Conservation (phyloP, 805 yeast genomes). For the Scheffersomyces spartinae region DNA sequence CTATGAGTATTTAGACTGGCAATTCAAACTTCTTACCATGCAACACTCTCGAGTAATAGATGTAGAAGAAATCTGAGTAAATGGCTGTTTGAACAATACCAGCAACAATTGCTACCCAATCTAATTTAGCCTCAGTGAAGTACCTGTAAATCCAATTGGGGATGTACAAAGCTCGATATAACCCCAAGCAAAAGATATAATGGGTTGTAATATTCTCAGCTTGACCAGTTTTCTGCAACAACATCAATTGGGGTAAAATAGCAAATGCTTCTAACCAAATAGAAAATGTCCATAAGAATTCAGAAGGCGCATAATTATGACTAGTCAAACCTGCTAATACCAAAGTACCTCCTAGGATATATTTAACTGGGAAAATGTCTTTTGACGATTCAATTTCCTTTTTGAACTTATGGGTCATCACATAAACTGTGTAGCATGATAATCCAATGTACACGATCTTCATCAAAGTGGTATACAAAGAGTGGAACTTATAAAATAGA, state of each 20-base stretch:
- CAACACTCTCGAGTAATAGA: conserved; percentile 71
- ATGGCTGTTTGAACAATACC: conserved; percentile 79
- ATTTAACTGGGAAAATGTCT: conserved; percentile 62
- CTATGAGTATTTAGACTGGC: too few relatives aligned
- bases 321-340: conserved; percentile 47
- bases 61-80: conserved; percentile 92
- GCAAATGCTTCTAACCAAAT: conserved; percentile 91
- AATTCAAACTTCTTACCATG: conserved; percentile 68
- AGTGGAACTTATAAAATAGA: conserved; percentile 38
- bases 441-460: conserved; percentile 72
- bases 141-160: conserved; percentile 95
- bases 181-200: conserved; percentile 87
- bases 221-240: conserved; percentile 82
- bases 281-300: conserved; percentile 77
- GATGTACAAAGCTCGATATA: conserved; percentile 80
- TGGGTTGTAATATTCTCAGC: conserved; percentile 83
- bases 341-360: conserved; percentile 52
- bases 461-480: conserved; percentile 71
- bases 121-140: conserved; percentile 49
- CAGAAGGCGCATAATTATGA: conserved; percentile 47
- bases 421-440: conserved; percentile 60
- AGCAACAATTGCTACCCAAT: conserved; percentile 59
- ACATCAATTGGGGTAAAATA: conserved; percentile 83
- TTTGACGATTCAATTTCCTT: conserved; percentile 50
- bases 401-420: conserved; percentile 54